Percentiles rank a stretch among this genome's conserved stretches.
These are phyloP conservation scores for Colletotrichum falcatum DNA, from an alignment of 2,329 filamentous ascomycete species.

Conservation along the genomic window DNA sequence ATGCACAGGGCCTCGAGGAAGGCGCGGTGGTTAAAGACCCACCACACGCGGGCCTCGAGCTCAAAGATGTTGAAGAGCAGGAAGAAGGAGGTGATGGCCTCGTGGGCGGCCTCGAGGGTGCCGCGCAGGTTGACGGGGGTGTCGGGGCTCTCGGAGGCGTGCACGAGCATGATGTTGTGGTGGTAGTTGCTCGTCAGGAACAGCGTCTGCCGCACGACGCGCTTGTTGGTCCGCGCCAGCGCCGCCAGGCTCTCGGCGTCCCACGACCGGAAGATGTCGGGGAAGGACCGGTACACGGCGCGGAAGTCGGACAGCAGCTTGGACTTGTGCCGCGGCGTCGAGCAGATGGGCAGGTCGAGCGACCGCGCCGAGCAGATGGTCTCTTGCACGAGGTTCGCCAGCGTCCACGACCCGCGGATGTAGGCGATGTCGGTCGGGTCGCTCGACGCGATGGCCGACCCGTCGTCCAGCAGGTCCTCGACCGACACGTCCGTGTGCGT, in stretches of 20 bases:
- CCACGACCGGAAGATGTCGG: constrained; percentile 76
- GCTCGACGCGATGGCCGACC: constrained; percentile 66
- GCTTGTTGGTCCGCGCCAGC: constrained; percentile 69
- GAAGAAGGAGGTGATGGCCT: constrained; percentile 81
- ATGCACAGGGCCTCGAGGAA: constrained; percentile 82
- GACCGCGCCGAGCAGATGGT: constrained; percentile 81
- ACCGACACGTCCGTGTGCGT: constrained; percentile 85
- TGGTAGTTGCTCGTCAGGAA: constrained; percentile 87
- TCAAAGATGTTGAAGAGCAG: constrained; percentile 77
- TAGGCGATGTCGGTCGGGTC: constrained; percentile 77
- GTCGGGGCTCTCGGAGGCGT: constrained; percentile 75
- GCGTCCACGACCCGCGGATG: constrained; percentile 81
- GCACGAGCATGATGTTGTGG: constrained; percentile 84
- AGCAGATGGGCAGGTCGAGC: constrained; percentile 77
- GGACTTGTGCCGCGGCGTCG: constrained; percentile 75
- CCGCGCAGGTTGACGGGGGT: constrained; percentile 75
- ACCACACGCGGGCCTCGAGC: constrained; percentile 82
- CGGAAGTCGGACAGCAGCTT: constrained; percentile 78
- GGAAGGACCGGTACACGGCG: constrained; percentile 78
- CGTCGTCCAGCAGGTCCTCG: constrained; percentile 77
- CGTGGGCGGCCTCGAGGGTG: constrained; percentile 80
- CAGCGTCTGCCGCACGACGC: constrained; percentile 78
- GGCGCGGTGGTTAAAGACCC: constrained; percentile 85
- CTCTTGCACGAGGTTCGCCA: constrained; percentile 83
- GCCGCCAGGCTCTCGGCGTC: constrained; percentile 69